phyloP scores from a whole-genome alignment of 192 early-diverging fungal species.

The Backusella parvicylindrica region DNA sequence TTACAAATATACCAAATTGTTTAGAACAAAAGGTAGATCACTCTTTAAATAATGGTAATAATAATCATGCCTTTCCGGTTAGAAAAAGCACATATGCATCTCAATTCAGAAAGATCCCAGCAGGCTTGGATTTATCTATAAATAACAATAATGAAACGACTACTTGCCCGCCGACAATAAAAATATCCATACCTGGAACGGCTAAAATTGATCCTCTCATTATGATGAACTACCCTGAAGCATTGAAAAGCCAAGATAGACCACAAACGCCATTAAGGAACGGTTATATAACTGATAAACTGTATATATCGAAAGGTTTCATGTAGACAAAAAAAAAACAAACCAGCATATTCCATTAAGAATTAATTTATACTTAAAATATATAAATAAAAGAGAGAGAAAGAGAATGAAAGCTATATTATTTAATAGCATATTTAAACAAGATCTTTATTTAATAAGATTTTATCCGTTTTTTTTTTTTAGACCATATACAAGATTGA shows the following conservation, averaged over 20 bases:
- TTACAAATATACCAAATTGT: background rate
- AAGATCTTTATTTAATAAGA: no score
- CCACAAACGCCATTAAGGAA: background rate
- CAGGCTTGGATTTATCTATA: background rate
- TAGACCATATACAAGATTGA: no score
- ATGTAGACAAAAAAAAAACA: background rate
- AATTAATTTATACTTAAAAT: background rate
- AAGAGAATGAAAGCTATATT: no score
- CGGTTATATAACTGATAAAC: background rate
- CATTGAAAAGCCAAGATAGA: background rate
- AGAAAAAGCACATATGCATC: background rate
- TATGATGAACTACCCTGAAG: background rate
- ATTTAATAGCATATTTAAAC: no score
- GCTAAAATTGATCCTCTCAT: background rate
- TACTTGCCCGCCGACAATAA: background rate
- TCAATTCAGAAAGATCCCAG: background rate
- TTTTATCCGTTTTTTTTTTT: no score
- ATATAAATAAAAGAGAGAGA: no score
- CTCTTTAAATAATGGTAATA: no score
- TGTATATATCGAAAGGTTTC: background rate
- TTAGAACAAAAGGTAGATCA: background rate
- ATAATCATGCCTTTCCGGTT: background rate
- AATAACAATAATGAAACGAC: background rate
- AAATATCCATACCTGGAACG: background rate
- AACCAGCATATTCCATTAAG: background rate